A percentile compares a stretch with the other conserved stretches of the same genome.
Conservation (phyloP, 2,329 filamentous ascomycete genomes). For the Pleurostoma richardsiae region DNA sequence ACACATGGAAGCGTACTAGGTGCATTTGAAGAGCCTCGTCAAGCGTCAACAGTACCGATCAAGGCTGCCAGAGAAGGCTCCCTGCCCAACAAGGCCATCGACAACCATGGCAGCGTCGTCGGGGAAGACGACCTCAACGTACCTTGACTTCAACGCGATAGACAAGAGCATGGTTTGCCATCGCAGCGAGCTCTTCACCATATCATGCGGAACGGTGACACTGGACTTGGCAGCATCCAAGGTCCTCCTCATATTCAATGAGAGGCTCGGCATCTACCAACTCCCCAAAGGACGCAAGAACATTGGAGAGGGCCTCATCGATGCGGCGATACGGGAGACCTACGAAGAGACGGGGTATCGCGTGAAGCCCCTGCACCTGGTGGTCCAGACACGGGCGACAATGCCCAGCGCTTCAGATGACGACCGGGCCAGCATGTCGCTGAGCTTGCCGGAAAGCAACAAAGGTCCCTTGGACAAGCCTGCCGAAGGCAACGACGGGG, state of each 20-base stretch:
- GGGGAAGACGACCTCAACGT: background rate
- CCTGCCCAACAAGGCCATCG: too few species aligned
- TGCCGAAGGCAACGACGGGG: background rate
- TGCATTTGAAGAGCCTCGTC: too few species aligned
- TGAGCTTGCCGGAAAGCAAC: background rate
- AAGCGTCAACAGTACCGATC: too few species aligned
- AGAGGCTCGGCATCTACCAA: constrained; percentile 34
- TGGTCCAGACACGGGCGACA: constrained; percentile 37
- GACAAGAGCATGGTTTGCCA: constrained; percentile 28
- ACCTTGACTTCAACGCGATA: constrained; percentile 20
- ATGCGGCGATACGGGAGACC: constrained; percentile 39
- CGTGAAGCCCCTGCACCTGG: constrained; percentile 30
- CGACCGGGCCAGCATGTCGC: background rate
- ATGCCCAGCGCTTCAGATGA: constrained; percentile 4
- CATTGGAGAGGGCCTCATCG: constrained; percentile 35
- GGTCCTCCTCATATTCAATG: constrained; percentile 38
- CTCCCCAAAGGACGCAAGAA: constrained; percentile 45
- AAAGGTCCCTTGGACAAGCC: constrained; percentile 1
- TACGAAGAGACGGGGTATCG: constrained; percentile 41
- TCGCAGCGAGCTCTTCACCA: constrained; percentile 34
- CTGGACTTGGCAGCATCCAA: constrained; percentile 28
- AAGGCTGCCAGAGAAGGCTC: too few species aligned
- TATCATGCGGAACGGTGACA: constrained; percentile 42
- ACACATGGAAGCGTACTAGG: too few species aligned
- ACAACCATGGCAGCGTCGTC: too few species aligned